Evolutionary conservation across 148 eudicot species (phyloP).

Genomic region (Polygonum aviculare): DNA sequence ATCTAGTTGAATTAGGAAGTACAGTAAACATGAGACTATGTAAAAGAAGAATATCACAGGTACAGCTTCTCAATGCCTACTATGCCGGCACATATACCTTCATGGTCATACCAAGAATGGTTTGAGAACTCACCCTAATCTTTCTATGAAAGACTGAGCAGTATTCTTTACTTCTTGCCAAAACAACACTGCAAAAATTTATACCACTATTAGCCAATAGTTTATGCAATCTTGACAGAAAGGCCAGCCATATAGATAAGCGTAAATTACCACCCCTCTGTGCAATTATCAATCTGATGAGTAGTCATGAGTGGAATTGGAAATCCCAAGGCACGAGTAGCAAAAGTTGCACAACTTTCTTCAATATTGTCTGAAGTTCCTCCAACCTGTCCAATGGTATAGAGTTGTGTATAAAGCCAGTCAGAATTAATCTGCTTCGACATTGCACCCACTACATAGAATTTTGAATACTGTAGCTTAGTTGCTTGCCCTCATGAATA

Average conservation of each 20-base stretch:
- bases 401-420: background rate
- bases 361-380: constrained; percentile 93
- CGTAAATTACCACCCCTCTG: constrained; percentile 83
- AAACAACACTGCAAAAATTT: constrained; percentile 63
- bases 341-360: constrained; percentile 92
- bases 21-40: background rate
- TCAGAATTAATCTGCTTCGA: background rate
- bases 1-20: background rate
- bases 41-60: background rate
- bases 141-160: constrained; percentile 83
- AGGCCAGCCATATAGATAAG: background rate
- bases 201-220: constrained; percentile 9
- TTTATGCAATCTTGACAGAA: background rate
- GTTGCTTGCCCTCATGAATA: background rate
- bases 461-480: background rate
- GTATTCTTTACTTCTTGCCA: constrained; percentile 77
- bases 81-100: background rate
- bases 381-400: constrained; percentile 50
- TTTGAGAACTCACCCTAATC: constrained; percentile 58
- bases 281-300: constrained; percentile 98
- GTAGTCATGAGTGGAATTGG: constrained; percentile 63
- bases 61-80: background rate
- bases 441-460: background rate
- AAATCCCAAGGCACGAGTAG: constrained; percentile 84
- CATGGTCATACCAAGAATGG: background rate